Conservation (phyloP, 306 rosid species). For the Cyamopsis tetragonoloba region DNA sequence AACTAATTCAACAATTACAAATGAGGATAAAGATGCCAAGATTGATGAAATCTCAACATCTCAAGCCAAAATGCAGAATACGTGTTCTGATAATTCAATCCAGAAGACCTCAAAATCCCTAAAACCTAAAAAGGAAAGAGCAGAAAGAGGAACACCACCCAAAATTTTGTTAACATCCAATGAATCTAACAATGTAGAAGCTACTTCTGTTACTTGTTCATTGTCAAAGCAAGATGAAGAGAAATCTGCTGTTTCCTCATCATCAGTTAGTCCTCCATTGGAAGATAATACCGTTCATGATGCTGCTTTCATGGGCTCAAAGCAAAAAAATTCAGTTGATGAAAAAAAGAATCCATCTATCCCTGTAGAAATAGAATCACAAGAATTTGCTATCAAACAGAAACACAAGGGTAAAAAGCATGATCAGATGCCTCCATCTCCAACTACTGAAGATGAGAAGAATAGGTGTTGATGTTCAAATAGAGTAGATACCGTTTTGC, state of each 20-base stretch:
- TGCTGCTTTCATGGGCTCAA: slow-evolving; percentile 64
- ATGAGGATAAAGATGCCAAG: slow-evolving; percentile 51
- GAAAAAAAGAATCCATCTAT: slow-evolving; percentile 40
- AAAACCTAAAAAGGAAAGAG: slow-evolving; percentile 35
- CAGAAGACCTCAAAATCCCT: slow-evolving; percentile 40
- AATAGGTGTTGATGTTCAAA: background rate
- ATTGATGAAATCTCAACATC: slow-evolving; percentile 44
- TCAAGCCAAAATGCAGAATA: slow-evolving; percentile 32
- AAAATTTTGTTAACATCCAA: slow-evolving; percentile 22
- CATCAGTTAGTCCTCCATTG: slow-evolving; percentile 34
- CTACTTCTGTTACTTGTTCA: too few relatives aligned
- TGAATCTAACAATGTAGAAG: slow-evolving; percentile 36
- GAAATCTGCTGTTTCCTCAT: slow-evolving; percentile 31
- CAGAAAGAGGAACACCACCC: slow-evolving; percentile 17
- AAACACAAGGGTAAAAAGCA: slow-evolving; percentile 49
- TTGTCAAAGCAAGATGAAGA: slow-evolving; percentile 56
- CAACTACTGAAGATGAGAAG: slow-evolving; percentile 19
- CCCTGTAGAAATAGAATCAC: slow-evolving; percentile 39
- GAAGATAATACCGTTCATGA: slow-evolving; percentile 75
- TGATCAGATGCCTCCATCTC: slow-evolving; percentile 33
- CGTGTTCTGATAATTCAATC: slow-evolving; percentile 23
- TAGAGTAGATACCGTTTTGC: background rate
- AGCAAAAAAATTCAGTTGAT: slow-evolving; percentile 59
- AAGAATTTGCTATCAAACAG: slow-evolving; percentile 42
- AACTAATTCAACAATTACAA: slow-evolving; percentile 34